Percentiles rank a stretch among this genome's conserved stretches.
phyloP scores from a whole-genome alignment of 1,284 basidiomycete genomes.

The Apiotrichum laibachii region DNA sequence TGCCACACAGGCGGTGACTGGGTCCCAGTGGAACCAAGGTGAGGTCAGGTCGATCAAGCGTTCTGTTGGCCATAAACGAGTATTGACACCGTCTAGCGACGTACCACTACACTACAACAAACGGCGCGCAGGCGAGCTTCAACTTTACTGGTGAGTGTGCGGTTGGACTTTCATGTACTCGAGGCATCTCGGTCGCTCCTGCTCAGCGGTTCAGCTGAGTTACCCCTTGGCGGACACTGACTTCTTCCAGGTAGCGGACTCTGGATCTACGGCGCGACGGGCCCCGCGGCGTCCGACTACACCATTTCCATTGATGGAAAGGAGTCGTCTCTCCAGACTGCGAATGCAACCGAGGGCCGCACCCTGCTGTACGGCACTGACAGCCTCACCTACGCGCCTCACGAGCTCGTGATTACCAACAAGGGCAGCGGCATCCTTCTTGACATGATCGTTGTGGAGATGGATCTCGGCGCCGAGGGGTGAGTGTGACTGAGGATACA shows the following conservation, averaged over 20 bases:
- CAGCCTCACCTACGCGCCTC: slow-evolving; percentile 25
- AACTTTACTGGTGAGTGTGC: slow-evolving; percentile 37
- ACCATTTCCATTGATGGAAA: slow-evolving; percentile 39
- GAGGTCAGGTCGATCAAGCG: slow-evolving; percentile 13
- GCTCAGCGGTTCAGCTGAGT: no score
- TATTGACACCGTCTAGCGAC: no score
- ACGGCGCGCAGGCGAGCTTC: slow-evolving; percentile 32
- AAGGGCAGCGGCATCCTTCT: slow-evolving; percentile 39
- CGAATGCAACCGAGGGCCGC: slow-evolving; percentile 26
- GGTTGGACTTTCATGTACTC: background rate
- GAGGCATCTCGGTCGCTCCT: no score
- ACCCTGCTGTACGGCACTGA: slow-evolving; percentile 28
- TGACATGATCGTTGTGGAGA: slow-evolving; percentile 34
- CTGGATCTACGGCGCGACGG: slow-evolving; percentile 41
- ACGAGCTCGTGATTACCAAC: slow-evolving; percentile 35
- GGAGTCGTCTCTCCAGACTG: slow-evolving; percentile 22
- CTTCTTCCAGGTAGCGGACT: slow-evolving; percentile 24
- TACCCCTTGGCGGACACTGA: no score
- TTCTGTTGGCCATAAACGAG: no score
- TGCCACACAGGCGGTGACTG: slow-evolving; percentile 32
- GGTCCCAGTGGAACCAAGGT: slow-evolving; percentile 47
- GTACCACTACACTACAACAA: slow-evolving; percentile 40
- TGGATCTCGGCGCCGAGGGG: slow-evolving; percentile 39
- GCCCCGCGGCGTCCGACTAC: slow-evolving; percentile 25
- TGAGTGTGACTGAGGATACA: slow-evolving; percentile 17